phyloP scores from a whole-genome alignment of 176 grass and related monocot species.

The Oryza officinalis region DNA sequence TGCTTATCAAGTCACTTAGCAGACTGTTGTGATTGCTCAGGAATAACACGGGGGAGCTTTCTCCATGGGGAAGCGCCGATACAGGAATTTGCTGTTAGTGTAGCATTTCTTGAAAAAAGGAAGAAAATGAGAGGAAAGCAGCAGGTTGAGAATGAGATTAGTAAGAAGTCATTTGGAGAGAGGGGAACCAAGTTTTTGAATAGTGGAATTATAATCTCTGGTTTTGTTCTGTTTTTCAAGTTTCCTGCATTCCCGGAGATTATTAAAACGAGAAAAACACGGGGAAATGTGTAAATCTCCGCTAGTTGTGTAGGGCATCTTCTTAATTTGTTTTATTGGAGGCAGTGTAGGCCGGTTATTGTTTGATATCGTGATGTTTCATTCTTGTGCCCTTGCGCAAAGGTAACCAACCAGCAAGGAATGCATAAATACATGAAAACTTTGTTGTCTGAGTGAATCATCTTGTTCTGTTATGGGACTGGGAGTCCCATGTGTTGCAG shows the following conservation, averaged over 20 bases:
- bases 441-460: not conserved
- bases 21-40: constrained; percentile 65
- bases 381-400: constrained; percentile 17
- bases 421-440: not conserved
- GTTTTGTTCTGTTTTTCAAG: not conserved
- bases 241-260: constrained; percentile 17
- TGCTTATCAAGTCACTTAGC: constrained; percentile 94
- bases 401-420: constrained; percentile 14
- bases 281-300: not conserved
- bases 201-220: not conserved
- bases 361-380: not conserved
- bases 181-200: not conserved
- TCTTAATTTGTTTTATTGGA: not conserved
- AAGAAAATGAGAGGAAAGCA: not conserved
- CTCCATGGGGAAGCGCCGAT: not conserved
- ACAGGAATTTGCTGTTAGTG: not conserved
- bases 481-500: not conserved
- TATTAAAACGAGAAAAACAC: not conserved
- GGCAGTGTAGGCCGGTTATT: constrained; percentile 34
- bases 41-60: not conserved
- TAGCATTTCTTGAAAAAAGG: constrained; percentile 10
- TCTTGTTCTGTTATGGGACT: not conserved
- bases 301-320: not conserved
- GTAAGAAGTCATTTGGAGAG: not conserved
- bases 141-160: constrained; percentile 2